Conservation (phyloP, 495 filamentous ascomycete species). For the Podospora australis region DNA sequence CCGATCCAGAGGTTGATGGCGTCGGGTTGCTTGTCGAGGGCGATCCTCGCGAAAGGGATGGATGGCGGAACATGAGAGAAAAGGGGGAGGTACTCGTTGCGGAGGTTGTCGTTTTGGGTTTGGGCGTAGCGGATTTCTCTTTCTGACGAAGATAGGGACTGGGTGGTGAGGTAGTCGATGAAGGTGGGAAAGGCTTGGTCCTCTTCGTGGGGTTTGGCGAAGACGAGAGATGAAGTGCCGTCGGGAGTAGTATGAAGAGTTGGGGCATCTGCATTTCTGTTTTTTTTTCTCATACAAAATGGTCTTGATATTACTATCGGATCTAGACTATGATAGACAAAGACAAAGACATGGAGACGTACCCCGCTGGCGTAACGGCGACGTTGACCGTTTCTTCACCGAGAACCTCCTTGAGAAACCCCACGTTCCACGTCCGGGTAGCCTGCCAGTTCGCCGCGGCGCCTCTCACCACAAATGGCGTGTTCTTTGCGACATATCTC, state of each 20-base stretch:
- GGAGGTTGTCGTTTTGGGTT: conserved; percentile 71
- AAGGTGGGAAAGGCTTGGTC: conserved; percentile 42
- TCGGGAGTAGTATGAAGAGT: conserved; percentile 24
- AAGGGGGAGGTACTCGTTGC: conserved; percentile 56
- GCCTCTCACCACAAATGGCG: conserved; percentile 60
- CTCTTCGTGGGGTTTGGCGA: conserved; percentile 52
- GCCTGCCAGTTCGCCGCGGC: conserved; percentile 56
- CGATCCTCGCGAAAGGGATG: conserved; percentile 62
- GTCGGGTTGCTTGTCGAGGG: conserved; percentile 54
- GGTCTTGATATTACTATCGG: too few relatives aligned
- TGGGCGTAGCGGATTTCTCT: conserved; percentile 48
- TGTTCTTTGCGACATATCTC: conserved; percentile 59
- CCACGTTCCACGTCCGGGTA: conserved; percentile 49
- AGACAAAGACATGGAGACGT: conserved; percentile 17
- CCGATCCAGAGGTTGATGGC: conserved; percentile 79
- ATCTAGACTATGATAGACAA: too few relatives aligned
- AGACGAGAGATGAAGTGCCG: conserved; percentile 35
- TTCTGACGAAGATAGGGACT: neutral
- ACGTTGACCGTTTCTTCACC: conserved; percentile 53
- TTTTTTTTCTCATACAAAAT: neutral
- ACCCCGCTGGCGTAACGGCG: conserved; percentile 64
- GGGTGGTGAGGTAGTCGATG: conserved; percentile 36
- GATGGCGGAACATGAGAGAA: conserved; percentile 46
- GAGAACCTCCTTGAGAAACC: conserved; percentile 48
- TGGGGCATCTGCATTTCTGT: conserved; percentile 57